These are phyloP conservation scores for Myriangium duriaei DNA, from an alignment of 2,329 filamentous ascomycete genomes.

Conservation along the genomic window DNA sequence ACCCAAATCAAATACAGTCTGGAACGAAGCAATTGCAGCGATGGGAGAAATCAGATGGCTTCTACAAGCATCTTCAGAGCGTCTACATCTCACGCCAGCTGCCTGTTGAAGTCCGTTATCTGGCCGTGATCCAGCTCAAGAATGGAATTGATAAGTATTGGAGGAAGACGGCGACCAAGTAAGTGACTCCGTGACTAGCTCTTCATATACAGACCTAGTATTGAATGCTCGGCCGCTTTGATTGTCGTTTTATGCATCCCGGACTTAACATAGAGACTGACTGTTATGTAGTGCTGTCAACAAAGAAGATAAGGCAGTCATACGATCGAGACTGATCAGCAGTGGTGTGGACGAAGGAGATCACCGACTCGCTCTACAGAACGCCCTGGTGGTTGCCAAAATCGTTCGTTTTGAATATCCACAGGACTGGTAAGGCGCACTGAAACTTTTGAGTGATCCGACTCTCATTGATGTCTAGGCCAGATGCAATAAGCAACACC, in stretches of 20 bases:
- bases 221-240: no score
- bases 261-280: no score
- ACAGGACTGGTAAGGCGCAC: slow-evolving; percentile 53
- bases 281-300: slow-evolving; percentile 40
- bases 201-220: no score
- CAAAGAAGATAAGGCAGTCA: slow-evolving; percentile 61
- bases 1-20: slow-evolving; percentile 37
- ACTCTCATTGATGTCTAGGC: slow-evolving; percentile 16
- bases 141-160: slow-evolving; percentile 95
- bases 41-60: slow-evolving; percentile 37
- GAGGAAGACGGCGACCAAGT: slow-evolving; percentile 65
- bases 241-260: no score
- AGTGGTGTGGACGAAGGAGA: slow-evolving; percentile 68
- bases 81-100: slow-evolving; percentile 71
- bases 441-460: not conserved
- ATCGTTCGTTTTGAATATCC: slow-evolving; percentile 84
- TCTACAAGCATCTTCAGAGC: slow-evolving; percentile 41
- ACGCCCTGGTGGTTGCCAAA: slow-evolving; percentile 77
- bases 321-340: slow-evolving; percentile 63
- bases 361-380: slow-evolving; percentile 66
- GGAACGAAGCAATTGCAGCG: slow-evolving; percentile 40
- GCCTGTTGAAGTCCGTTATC: slow-evolving; percentile 67
- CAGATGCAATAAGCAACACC: slow-evolving; percentile 39
- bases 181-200: slow-evolving; percentile 18
- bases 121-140: slow-evolving; percentile 88